Conservation (phyloP, 495 filamentous ascomycete species). For the Paragyromitra xinjiangensis region DNA sequence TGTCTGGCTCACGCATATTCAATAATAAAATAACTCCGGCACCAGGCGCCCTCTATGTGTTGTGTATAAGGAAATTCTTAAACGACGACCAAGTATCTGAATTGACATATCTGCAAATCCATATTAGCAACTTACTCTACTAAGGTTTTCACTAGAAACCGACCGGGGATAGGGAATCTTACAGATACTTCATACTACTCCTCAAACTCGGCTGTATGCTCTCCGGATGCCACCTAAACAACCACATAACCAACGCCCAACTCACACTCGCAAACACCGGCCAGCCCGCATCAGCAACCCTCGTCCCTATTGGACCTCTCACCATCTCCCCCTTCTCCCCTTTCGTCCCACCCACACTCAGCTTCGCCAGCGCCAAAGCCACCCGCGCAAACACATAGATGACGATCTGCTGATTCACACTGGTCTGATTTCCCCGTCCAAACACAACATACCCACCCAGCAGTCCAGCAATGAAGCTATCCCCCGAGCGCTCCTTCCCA, state of each 20-base stretch:
- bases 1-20: background rate
- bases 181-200: constrained; percentile 99
- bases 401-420: constrained; percentile 96
- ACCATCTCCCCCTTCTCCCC: constrained; percentile 52
- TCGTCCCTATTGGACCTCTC: constrained; percentile 42
- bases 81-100: constrained; percentile 48
- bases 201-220: constrained; percentile 87
- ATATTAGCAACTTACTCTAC: constrained; percentile 16
- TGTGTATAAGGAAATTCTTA: constrained; percentile 51
- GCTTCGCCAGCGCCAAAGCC: constrained; percentile 79
- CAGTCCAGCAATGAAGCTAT: constrained; percentile 89
- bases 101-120: constrained; percentile 44
- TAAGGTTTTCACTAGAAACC: background rate
- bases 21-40: background rate
- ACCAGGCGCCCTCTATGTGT: constrained; percentile 33
- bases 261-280: constrained; percentile 85
- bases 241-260: constrained; percentile 94
- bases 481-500: constrained; percentile 62
- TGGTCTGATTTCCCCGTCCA: constrained; percentile 78
- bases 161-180: constrained; percentile 57
- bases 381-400: constrained; percentile 97
- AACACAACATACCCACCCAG: constrained; percentile 94
- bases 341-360: constrained; percentile 70
- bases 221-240: constrained; percentile 91
- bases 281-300: constrained; percentile 78